These are phyloP conservation scores for Chlorella ohadii DNA, from an alignment of 139 green algal species.

Conservation along the genomic window DNA sequence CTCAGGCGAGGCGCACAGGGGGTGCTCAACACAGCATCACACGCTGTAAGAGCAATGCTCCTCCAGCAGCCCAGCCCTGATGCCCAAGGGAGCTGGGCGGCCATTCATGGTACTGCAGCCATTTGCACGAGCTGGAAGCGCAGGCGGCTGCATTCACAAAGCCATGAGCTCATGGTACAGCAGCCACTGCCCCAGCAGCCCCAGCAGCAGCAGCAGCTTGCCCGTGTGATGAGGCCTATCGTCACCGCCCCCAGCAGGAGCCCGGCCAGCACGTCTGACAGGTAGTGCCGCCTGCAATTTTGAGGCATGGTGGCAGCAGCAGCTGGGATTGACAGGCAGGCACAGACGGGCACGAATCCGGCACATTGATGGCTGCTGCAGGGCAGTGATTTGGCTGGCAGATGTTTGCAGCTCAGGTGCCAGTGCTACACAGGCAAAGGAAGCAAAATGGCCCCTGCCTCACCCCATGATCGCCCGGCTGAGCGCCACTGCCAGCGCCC, in stretches of 20 bases:
- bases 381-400: background rate
- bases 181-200: background rate
- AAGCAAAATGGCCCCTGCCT: too few relatives aligned
- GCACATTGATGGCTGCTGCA: background rate
- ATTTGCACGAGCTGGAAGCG: too few relatives aligned
- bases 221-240: slow-evolving; percentile 47
- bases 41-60: too few relatives aligned
- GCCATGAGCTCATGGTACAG: too few relatives aligned
- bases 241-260: slow-evolving; percentile 53
- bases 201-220: background rate
- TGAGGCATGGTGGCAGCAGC: background rate
- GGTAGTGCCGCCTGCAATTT: slow-evolving; percentile 57
- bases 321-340: too few relatives aligned
- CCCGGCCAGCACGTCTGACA: slow-evolving; percentile 63
- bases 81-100: background rate
- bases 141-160: too few relatives aligned
- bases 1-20: too few relatives aligned
- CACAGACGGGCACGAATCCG: too few relatives aligned
- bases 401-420: too few relatives aligned
- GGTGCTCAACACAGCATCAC: too few relatives aligned
- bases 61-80: too few relatives aligned
- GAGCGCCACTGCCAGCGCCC: slow-evolving; percentile 48
- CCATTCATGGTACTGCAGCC: background rate
- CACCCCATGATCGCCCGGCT: slow-evolving; percentile 64
- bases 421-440: too few relatives aligned